Base-by-base conservation (phyloP, 2,329 filamentous ascomycete genomes). In the Hysterium pulicare region DNA sequence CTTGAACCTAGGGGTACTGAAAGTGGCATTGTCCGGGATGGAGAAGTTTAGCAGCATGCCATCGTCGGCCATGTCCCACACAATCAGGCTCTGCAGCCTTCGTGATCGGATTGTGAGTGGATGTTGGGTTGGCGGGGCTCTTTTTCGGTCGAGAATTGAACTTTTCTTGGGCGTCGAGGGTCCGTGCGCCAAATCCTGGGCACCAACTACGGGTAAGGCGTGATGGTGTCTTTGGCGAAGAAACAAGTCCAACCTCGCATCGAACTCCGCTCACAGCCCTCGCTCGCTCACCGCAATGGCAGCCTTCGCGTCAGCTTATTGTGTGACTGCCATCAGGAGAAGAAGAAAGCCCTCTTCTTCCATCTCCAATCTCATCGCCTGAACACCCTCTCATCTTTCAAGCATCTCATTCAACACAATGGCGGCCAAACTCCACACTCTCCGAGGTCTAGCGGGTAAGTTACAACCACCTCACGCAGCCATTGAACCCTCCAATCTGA, bases 31-130 rank as follows among this genome's bases (percentile, higher is more conserved):
- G 47, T 87, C 82, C 21, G 81, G 78, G 44, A 95, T 73, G 56
- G 89, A 83, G 64, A 97, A 96, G 59, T 97, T 97, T 62, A 97
- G 75, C 44, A 96, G 79, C 81, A 98, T 86, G 54, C 90, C 90
- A 82, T 95, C 87, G 73, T 97, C 90, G 39, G 87, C 87, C 90
- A 97, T 96, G 28, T 30, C 49, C 57, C 49, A 38, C 42, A 42
- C 44, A 44, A 47, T 47, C 36, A 37, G 32, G 31, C 31, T 32
- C 15, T 16, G 24, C 21, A 37, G 20, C 17, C 34, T 21, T 34
- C n/a, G 13, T 16, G 33, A 16, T 17, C 15, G 33, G 7, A 28
- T 28, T 28, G 24, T 28, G 8, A 13, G 24, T 8, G 24, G 24
- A 28, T 28, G 24, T 28, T 8, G 13, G 7, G 13, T 28, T 8